Evolutionary conservation across 192 early-diverging fungal genomes (phyloP).

Genomic region (Chytriomyces sp.): DNA sequence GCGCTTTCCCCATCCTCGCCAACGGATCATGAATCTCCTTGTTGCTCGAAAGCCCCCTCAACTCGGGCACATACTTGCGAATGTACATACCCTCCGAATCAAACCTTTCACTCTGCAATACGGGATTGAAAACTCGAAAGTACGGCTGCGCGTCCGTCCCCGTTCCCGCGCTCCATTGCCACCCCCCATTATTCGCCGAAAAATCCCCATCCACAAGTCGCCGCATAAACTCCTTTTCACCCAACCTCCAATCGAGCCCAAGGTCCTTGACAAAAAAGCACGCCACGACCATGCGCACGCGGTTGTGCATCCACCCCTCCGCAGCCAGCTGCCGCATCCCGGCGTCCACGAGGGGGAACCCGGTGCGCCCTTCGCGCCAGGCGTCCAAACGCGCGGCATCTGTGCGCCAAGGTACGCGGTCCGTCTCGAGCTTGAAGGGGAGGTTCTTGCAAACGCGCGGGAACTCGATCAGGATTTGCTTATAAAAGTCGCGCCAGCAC

Average conservation of each 20-base stretch:
- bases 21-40: conserved; percentile 62
- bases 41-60: conserved; percentile 43
- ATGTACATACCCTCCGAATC: conserved; percentile 64
- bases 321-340: conserved; percentile 64
- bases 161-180: conserved; percentile 70
- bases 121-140: conserved; percentile 68
- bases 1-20: conserved; percentile 34
- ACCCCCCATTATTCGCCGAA: conserved; percentile 69
- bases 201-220: conserved; percentile 71
- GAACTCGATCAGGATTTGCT: conserved; percentile 57
- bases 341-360: conserved; percentile 36
- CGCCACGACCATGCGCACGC: conserved; percentile 62
- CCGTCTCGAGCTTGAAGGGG: conserved; percentile 56
- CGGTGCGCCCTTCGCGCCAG: conserved; percentile 70
- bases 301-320: conserved; percentile 68
- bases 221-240: conserved; percentile 68
- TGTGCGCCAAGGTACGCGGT: conserved; percentile 54
- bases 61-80: conserved; percentile 64
- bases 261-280: conserved; percentile 55
- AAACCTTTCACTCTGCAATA: conserved; percentile 53
- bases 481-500: conserved; percentile 71
- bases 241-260: conserved; percentile 67
- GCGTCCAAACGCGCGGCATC: conserved; percentile 40
- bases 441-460: conserved; percentile 60
- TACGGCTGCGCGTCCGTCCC: conserved; percentile 73